Conservation (phyloP, 805 yeast genomes). For the Scheffersomyces coipomensis region DNA sequence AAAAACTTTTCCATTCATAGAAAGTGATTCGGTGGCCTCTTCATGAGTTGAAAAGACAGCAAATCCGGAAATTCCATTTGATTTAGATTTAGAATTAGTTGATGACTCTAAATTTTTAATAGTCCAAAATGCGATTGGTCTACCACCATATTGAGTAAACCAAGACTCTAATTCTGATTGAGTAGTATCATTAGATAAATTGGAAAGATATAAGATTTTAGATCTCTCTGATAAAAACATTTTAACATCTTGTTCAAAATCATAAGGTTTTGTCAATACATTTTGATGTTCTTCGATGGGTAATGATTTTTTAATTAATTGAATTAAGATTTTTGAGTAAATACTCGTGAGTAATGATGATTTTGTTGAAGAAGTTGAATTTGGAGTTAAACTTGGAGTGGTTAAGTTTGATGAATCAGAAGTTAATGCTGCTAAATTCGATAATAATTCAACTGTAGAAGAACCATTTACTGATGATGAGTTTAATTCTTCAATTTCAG, state of each 20-base stretch:
- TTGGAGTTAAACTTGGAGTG: conserved; percentile 1
- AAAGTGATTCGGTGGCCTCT: conserved; percentile 76
- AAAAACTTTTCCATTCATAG: conserved; percentile 74
- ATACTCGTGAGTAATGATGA: conserved; percentile 13
- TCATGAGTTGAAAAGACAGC: conserved; percentile 83
- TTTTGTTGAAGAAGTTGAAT: conserved; percentile 6
- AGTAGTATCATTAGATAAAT: conserved; percentile 81
- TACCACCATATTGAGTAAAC: conserved; percentile 84
- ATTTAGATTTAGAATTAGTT: conserved; percentile 7
- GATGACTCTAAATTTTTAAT: conserved; percentile 51
- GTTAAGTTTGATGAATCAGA: conserved; percentile 4
- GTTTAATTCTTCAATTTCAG: conserved; percentile 7
- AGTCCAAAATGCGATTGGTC: conserved; percentile 90
- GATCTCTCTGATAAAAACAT: conserved; percentile 71
- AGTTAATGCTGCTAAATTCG: conserved; percentile 5
- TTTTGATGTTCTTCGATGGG: conserved; percentile 51
- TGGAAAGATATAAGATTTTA: conserved; percentile 74
- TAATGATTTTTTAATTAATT: conserved; percentile 46
- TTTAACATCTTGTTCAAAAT: conserved; percentile 68
- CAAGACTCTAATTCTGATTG: conserved; percentile 88
- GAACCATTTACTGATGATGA: conserved; percentile 6
- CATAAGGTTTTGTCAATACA: conserved; percentile 72
- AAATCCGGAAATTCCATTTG: conserved; percentile 61
- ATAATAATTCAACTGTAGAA: conserved; percentile 1
- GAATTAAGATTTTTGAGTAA: conserved; percentile 43